Base-by-base conservation (phyloP, 768 basidiomycete species). In the Lactarius vividus region DNA sequence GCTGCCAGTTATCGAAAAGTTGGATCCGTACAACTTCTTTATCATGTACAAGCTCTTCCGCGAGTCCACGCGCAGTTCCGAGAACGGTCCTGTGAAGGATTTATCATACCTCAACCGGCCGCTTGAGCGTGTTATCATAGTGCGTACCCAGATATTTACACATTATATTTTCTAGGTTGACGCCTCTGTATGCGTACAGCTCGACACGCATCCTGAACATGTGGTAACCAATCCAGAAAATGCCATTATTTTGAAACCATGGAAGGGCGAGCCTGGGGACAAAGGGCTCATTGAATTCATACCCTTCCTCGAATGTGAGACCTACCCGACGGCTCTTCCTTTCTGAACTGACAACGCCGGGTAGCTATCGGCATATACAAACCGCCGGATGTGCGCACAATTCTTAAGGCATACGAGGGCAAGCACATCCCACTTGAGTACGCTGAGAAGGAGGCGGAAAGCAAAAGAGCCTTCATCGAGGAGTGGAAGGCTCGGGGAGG, bases 321-420 rank as follows among this genome's bases (percentile, higher is more conserved):
- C n/a, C 18, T 37, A 15, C 7, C n/a, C 37, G 56, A 26, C 40
- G 55, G 13, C 18, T 15, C 39, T 67, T 9, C 29, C 20, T 29
- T 26, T 42, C 8, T 31, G 39, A 11, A 40, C 42, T 59, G 46
- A 64, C 28, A 20, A 52, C 26, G 10, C 28, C 5, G 44, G 11
- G 31, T 71, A 96, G 96, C 97, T 8, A 89, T 99, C 65, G 96
- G 88, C 0, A 96, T 98, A 70, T 95, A 94, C 79, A 88, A 88
- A 68, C 88, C 92, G 1, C 74, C 82, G 29, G 97, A 98, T 72
- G 89, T 98, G 4, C 87, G 96, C 23, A 92, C 91, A 0, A 89
- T 98, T 62, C 77, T 99, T 37, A 78, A 89, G 70, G 87, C 88
- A 2, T 99, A 96, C 75, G 79, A 83, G 6, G 96, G 89, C 54